These are phyloP conservation scores for Amphirosellinia nigrospora DNA, from an alignment of 495 filamentous ascomycete species.

Conservation along the genomic window DNA sequence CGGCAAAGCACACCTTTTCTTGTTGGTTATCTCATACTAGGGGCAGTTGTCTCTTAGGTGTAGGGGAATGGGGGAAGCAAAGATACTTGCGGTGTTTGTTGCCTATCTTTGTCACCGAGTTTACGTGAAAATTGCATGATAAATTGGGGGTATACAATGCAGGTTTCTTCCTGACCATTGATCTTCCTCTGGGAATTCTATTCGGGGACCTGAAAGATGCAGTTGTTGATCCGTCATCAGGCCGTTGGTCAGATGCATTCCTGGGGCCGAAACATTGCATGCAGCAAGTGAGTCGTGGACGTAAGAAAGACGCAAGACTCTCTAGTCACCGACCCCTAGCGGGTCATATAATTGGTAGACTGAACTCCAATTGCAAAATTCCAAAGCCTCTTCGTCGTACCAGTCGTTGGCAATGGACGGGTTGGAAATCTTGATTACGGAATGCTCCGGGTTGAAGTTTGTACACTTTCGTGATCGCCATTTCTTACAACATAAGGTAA, in stretches of 20 bases:
- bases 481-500: too few relatives aligned
- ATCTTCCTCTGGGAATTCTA: background rate
- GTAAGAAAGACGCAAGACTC: background rate
- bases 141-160: background rate
- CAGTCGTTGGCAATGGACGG: background rate
- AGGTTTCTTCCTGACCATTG: background rate
- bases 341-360: slow-evolving; percentile 4
- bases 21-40: background rate
- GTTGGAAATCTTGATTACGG: background rate
- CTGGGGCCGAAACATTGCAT: background rate
- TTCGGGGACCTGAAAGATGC: background rate
- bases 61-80: background rate
- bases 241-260: background rate
- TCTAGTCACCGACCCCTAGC: background rate
- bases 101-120: background rate
- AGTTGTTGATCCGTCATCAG: background rate
- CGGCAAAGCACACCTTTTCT: background rate
- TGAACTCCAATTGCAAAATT: background rate
- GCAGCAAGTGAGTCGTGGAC: background rate
- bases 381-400: slow-evolving; percentile 2
- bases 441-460: background rate
- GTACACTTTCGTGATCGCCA: background rate
- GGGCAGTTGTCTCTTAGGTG: background rate
- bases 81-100: background rate
- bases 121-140: background rate